A percentile compares a stretch with the other conserved stretches of the same genome.
phyloP scores from a whole-genome alignment of 768 basidiomycete genomes.

The Auriscalpium orientale region DNA sequence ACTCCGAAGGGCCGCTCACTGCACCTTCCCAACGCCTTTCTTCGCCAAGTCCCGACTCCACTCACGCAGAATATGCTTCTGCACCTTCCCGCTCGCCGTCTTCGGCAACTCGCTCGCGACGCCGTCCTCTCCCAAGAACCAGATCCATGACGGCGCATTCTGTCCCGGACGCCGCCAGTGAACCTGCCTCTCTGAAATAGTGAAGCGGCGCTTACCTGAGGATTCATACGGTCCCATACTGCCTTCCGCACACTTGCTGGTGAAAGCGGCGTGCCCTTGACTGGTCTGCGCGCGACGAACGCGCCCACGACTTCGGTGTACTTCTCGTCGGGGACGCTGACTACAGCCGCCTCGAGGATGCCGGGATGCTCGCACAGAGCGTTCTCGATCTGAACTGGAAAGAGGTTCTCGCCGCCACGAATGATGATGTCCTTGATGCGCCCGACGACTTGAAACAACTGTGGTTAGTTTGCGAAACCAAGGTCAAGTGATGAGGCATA shows the following conservation, averaged over 20 bases:
- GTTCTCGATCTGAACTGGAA: slow-evolving; percentile 83
- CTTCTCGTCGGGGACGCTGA: slow-evolving; percentile 58
- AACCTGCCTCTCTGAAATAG: not conserved
- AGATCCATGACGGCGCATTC: slow-evolving; percentile 79
- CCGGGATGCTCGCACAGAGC: slow-evolving; percentile 44
- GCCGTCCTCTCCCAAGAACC: slow-evolving; percentile 70
- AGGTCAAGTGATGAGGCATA: slow-evolving; percentile 25
- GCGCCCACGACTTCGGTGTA: slow-evolving; percentile 79
- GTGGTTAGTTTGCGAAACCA: not conserved
- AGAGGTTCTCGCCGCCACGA: slow-evolving; percentile 82
- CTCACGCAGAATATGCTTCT: slow-evolving; percentile 68
- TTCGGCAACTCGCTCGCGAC: slow-evolving; percentile 57
- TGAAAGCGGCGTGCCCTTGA: slow-evolving; percentile 23
- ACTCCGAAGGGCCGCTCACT: not conserved
- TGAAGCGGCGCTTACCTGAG: slow-evolving; percentile 47
- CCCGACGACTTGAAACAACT: slow-evolving; percentile 53
- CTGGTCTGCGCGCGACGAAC: slow-evolving; percentile 49
- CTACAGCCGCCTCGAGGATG: slow-evolving; percentile 66
- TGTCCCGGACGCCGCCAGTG: slow-evolving; percentile 20
- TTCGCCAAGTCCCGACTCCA: slow-evolving; percentile 56
- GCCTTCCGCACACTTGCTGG: slow-evolving; percentile 45
- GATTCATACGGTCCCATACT: slow-evolving; percentile 63
- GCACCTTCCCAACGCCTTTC: slow-evolving; percentile 33
- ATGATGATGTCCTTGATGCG: slow-evolving; percentile 84
- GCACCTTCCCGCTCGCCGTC: slow-evolving; percentile 83